Percentiles rank a stretch among this genome's conserved stretches.
These are phyloP conservation scores for Arachis hypogaea DNA, from an alignment of 306 rosid species.

Conservation along the genomic window DNA sequence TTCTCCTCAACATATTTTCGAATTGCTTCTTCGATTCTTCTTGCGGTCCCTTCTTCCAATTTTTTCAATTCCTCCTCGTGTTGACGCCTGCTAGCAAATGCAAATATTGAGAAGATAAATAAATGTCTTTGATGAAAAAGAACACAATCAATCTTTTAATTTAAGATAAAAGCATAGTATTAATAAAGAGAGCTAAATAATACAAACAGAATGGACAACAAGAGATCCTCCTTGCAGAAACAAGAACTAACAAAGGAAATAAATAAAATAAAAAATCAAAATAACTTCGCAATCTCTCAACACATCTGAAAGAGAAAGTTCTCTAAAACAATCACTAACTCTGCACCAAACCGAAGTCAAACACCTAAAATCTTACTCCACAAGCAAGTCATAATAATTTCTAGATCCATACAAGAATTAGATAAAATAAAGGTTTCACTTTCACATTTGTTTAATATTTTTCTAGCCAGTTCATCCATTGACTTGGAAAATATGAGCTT, in stretches of 20 bases:
- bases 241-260: too few relatives aligned
- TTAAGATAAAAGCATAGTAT: too few relatives aligned
- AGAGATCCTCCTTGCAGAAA: too few relatives aligned
- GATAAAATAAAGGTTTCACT: constrained; percentile 8
- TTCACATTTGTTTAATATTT: constrained; percentile 4
- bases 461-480: constrained; percentile 32
- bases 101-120: constrained; percentile 39
- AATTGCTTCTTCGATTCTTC: constrained; percentile 84
- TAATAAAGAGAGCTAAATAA: too few relatives aligned
- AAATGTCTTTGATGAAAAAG: constrained; percentile 1
- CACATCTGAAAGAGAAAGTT: too few relatives aligned
- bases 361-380: too few relatives aligned
- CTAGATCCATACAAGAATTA: constrained; percentile 16
- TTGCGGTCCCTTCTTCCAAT: constrained; percentile 83
- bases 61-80: constrained; percentile 63
- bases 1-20: constrained; percentile 73
- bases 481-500: constrained; percentile 30
- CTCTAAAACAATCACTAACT: too few relatives aligned
- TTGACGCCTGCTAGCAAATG: constrained; percentile 55
- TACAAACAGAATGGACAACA: too few relatives aligned
- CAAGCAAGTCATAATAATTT: constrained; percentile 28
- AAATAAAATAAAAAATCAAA: too few relatives aligned
- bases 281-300: too few relatives aligned
- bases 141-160: background rate
- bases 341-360: too few relatives aligned